A percentile compares a stretch with the other conserved stretches of the same genome.
Conservation (phyloP, 2,329 filamentous ascomycete genomes). For the Ascomycota sp. region DNA sequence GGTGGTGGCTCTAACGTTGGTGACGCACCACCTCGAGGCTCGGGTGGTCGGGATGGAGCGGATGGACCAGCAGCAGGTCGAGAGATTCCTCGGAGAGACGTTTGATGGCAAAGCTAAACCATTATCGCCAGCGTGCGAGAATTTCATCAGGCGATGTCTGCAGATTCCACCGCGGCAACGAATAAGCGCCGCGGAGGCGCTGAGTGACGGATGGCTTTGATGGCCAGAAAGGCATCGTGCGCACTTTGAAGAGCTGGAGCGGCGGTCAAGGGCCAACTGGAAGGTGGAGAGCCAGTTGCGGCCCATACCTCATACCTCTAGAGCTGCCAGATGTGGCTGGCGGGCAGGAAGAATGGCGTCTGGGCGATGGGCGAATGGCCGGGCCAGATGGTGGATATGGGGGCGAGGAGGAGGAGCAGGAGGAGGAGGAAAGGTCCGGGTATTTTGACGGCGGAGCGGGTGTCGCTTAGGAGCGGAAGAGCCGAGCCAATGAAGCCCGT, state of each 20-base stretch:
- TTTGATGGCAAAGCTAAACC: slow-evolving; percentile 3
- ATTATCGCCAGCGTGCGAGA: slow-evolving; percentile 8
- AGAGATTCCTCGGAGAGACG: slow-evolving; percentile 3
- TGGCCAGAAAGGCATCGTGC: slow-evolving; percentile 10
- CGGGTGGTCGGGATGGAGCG: slow-evolving; percentile 8
- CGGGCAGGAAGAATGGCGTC: no score
- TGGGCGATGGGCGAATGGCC: no score
- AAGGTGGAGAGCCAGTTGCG: slow-evolving; percentile 4
- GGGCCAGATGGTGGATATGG: no score
- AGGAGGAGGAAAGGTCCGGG: neutral
- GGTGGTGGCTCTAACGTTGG: slow-evolving; percentile 19
- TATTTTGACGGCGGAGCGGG: no score
- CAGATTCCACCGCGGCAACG: slow-evolving; percentile 8
- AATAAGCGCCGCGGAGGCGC: slow-evolving; percentile 10
- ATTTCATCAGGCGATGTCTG: slow-evolving; percentile 13
- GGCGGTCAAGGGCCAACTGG: slow-evolving; percentile 9
- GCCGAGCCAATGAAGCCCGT: no score
- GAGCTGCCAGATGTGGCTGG: slow-evolving; percentile 10
- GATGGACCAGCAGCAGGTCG: slow-evolving; percentile 9
- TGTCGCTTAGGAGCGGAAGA: no score
- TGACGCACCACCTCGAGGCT: slow-evolving; percentile 7
- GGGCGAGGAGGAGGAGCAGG: no score
- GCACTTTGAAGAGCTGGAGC: slow-evolving; percentile 13
- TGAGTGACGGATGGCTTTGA: slow-evolving; percentile 14
- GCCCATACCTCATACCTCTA: slow-evolving; percentile 14